These are phyloP conservation scores for Globisporangium cystogenes DNA, from an alignment of 352 stramenopile species.

Conservation along the genomic window DNA sequence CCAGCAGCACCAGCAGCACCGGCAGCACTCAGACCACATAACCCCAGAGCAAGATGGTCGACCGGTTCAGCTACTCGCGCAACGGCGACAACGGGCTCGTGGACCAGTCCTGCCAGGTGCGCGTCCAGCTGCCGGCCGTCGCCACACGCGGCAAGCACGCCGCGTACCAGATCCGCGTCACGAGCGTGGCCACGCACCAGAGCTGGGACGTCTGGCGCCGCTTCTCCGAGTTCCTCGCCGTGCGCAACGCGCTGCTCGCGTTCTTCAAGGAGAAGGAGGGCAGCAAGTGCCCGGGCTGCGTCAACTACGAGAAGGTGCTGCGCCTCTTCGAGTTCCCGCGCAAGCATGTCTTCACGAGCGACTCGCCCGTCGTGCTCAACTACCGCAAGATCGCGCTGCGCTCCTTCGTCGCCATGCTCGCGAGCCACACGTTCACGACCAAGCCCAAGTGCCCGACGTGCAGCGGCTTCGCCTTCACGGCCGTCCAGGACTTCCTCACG, in stretches of 20 bases:
- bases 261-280: slow-evolving; percentile 43
- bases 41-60: slow-evolving; percentile 20
- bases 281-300: slow-evolving; percentile 74
- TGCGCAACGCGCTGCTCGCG: slow-evolving; percentile 63
- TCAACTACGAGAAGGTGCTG: slow-evolving; percentile 82
- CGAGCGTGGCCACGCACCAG: slow-evolving; percentile 60
- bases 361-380: slow-evolving; percentile 66
- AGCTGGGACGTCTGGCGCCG: slow-evolving; percentile 64
- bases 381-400: slow-evolving; percentile 76
- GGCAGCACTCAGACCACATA: not conserved
- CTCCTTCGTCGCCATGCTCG: slow-evolving; percentile 63
- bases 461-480: slow-evolving; percentile 63
- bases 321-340: slow-evolving; percentile 77
- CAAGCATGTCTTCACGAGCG: slow-evolving; percentile 82
- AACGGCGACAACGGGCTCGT: slow-evolving; percentile 57
- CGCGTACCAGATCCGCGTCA: slow-evolving; percentile 65
- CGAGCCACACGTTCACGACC: slow-evolving; percentile 77
- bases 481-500: slow-evolving; percentile 75
- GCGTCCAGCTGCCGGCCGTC: slow-evolving; percentile 51
- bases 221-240: slow-evolving; percentile 79
- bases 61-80: slow-evolving; percentile 80
- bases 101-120: slow-evolving; percentile 69
- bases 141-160: slow-evolving; percentile 41
- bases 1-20: not conserved
- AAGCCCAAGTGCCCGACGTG: slow-evolving; percentile 80